Conservation (phyloP, 306 rosid species). For the Fragaria vesca region DNA sequence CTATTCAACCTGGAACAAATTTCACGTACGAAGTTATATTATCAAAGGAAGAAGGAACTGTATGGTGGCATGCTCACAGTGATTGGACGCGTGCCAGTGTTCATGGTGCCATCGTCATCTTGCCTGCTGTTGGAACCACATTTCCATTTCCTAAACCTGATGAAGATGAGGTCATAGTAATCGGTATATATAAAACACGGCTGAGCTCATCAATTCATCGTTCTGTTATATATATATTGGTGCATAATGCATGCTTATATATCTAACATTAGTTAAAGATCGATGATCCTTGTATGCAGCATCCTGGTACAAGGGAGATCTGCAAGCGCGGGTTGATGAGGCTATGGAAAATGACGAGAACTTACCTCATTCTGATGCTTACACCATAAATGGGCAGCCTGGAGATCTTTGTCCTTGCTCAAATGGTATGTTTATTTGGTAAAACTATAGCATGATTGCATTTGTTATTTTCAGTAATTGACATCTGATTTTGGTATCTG, state of each 20-base stretch:
- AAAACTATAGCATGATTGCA: neutral
- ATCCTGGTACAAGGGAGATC: neutral
- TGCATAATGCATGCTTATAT: too few relatives aligned
- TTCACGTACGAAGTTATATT: conserved; percentile 42
- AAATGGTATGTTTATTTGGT: neutral
- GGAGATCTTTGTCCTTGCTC: neutral
- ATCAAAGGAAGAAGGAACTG: conserved; percentile 46
- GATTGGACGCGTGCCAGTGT: conserved; percentile 21
- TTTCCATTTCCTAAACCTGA: conserved; percentile 13
- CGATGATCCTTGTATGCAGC: neutral
- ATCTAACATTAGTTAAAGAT: too few relatives aligned
- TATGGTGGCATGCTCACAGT: conserved; percentile 4
- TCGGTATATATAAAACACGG: neutral
- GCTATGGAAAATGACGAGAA: neutral
- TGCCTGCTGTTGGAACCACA: neutral
- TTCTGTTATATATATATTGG: too few relatives aligned
- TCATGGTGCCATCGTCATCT: conserved; percentile 20
- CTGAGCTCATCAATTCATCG: too few relatives aligned
- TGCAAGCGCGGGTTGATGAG: neutral
- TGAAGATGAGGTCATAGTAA: neutral
- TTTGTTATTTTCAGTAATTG: neutral
- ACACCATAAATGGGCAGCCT: neutral
- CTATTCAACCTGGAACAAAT: conserved; percentile 37
- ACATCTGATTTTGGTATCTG: neutral
- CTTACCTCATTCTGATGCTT: neutral